These are phyloP conservation scores for Sporothrix mexicana DNA, from an alignment of 2,329 filamentous ascomycete genomes.

Conservation along the genomic window DNA sequence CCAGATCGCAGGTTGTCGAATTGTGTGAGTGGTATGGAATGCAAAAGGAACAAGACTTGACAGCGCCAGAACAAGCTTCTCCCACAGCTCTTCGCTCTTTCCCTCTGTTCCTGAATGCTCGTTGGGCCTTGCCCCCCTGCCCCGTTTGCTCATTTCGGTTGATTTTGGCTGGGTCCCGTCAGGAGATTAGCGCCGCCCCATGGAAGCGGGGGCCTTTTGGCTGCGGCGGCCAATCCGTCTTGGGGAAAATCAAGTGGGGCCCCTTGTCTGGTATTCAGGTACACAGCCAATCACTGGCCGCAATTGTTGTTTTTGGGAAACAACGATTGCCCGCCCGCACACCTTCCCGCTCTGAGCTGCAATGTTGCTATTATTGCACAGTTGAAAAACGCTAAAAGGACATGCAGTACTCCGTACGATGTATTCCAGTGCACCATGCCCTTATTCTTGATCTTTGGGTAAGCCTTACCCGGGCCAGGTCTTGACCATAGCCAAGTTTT, in stretches of 20 bases:
- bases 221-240: constrained; percentile 31
- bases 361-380: constrained; percentile 28
- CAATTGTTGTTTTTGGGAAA: constrained; percentile 23
- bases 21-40: constrained; percentile 9
- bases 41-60: not conserved
- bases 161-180: constrained; percentile 32
- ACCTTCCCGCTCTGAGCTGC: constrained; percentile 20
- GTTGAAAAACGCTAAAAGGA: not conserved
- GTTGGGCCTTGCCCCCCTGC: constrained; percentile 9
- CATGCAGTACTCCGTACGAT: not conserved
- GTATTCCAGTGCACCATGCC: constrained; percentile 3
- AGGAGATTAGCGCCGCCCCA: constrained; percentile 37
- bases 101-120: not conserved
- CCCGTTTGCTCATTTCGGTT: constrained; percentile 37
- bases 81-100: not conserved
- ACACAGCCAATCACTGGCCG: constrained; percentile 27
- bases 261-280: not conserved
- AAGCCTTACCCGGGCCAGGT: not conserved
- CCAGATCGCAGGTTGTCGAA: not conserved
- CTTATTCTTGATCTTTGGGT: not conserved
- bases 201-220: constrained; percentile 18
- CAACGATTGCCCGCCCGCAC: constrained; percentile 25
- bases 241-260: constrained; percentile 26
- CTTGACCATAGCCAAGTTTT: not conserved
- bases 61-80: not conserved